Evolutionary conservation across 2,329 filamentous ascomycete genomes (phyloP).

Genomic region (Leptodontidium sp.): DNA sequence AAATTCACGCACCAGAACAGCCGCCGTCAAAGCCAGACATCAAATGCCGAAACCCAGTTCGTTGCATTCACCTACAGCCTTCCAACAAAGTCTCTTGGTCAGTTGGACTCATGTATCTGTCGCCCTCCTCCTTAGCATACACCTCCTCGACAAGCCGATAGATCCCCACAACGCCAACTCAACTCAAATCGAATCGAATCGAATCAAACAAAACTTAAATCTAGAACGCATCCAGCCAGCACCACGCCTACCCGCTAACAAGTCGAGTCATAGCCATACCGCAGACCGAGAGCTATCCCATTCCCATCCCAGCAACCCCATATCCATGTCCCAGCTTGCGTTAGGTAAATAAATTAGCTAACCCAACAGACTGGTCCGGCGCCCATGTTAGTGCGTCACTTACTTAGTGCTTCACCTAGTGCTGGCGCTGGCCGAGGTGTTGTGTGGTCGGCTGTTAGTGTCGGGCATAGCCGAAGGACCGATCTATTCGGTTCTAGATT

Average conservation of each 20-base stretch:
- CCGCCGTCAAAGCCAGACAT: no score
- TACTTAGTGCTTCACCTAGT: neutral
- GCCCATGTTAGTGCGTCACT: no score
- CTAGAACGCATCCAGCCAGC: neutral
- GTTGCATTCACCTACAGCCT: no score
- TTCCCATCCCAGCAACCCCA: neutral
- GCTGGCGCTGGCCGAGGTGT: neutral
- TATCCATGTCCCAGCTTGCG: neutral
- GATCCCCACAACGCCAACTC: neutral
- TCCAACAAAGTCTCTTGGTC: no score
- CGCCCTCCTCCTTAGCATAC: no score
- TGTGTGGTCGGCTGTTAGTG: neutral
- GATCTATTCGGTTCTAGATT: slow-evolving; percentile 4
- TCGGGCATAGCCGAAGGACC: slow-evolving; percentile 9
- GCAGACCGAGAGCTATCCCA: neutral
- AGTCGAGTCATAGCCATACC: neutral
- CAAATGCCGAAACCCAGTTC: no score
- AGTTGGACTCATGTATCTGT: no score
- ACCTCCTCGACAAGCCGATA: neutral
- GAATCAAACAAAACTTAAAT: neutral
- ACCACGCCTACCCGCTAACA: neutral
- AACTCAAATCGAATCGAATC: neutral
- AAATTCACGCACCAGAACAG: no score
- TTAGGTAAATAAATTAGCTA: no score
- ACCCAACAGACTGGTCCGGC: slow-evolving; percentile 5